Base-by-base conservation (phyloP, 2,329 filamentous ascomycete genomes). In the Xylariaceae sp. region DNA sequence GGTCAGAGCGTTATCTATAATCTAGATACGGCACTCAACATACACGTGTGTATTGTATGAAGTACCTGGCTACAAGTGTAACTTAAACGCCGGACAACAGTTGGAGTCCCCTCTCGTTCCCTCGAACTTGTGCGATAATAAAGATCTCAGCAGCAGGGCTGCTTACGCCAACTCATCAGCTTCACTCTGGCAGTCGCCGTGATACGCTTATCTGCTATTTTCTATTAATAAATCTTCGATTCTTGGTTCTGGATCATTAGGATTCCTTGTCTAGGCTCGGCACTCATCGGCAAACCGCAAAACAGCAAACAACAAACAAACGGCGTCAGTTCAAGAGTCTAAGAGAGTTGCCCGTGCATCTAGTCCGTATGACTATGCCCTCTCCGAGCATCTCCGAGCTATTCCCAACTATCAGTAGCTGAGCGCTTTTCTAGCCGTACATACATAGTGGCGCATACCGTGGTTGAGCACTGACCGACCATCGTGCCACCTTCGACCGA, bases 311-410 rank as follows among this genome's bases (percentile, higher is more conserved):
- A 45, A 51, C 47, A 48, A 51, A 51, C 47, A 46, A n/a, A 20
- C 40, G 41, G 43, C 45, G 40, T 41, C 21, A 44, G 21, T 48
- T 44, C 40, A 29, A 60, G 5, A 14, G 32, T 37, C 32, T 3
- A 3, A 10, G 32, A 37, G 14, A 37, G 6, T 16, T 37, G n/a
- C 14, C 12, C 52, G 52, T 56, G 43, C 55, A 46, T 54, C 46
- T 20, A 29, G 20, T 56, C 54, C 60, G 54, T 57, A 58, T 54
- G 54, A 58, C 57, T 52, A 62, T 57, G 57, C 45, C 52, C 50
- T 50, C 54, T 54, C 60, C 60, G 60, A 57, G 49, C 29, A 4
- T 26, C 23, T 9, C 9, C 23, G 23, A 26, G 23, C 9, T 26
- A 26, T 26, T 26, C 9, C 23, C 23, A 26, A 26, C 23, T 9